Base-by-base conservation (phyloP, 2,329 filamentous ascomycete genomes). In the Claviceps capensis region DNA sequence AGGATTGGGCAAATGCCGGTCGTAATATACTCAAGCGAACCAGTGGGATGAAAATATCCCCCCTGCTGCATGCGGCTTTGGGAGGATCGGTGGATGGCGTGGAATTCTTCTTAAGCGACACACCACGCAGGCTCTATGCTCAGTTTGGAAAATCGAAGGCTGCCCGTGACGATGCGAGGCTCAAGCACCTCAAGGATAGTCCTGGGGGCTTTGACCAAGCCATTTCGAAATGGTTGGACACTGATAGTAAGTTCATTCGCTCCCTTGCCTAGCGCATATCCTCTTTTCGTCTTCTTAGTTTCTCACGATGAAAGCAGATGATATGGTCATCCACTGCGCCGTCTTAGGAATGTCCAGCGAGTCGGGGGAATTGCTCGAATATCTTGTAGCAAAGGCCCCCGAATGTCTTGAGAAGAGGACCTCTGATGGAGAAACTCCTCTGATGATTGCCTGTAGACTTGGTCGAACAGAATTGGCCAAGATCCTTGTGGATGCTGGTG, bases 101-200 rank as follows among this genome's bases (percentile, higher is more conserved):
- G 0, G 82, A 93, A 61, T 94, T 86, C 79, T 87, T 91, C 63
- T 66, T 88, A 52, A 82, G 84, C 53, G 84, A 87, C 55, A 76
- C 79, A 1, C 86, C 88, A 0, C 67, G 79, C 57, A 74, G 81
- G 30, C 72, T 78, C 51, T 93, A 93, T 60, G 66, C 74, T 26
- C 79, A 87, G 46, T 93, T 89, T 61, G 74, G 71, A 41, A 70
- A 71, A 55, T 76, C 81, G 0, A 76, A 81, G 56, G 64, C 70
- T 1, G 77, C 85, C 51, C 72, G 72, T 54, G 72, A 81, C 23
- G 82, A 91, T 55, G 66, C 74, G 49, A 73, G 79, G 41, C 66
- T 91, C 47, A 76, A 79, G 59, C 77, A 78, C 52, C 69, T 93
- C 4, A 74, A 72, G 4, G 69, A 80, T 47, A 71, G 76, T 0